Evolutionary conservation across 345 rosid species (phyloP), one percentile per base, ranked within the genome.

Genomic region (Citrus australasica): DNA sequence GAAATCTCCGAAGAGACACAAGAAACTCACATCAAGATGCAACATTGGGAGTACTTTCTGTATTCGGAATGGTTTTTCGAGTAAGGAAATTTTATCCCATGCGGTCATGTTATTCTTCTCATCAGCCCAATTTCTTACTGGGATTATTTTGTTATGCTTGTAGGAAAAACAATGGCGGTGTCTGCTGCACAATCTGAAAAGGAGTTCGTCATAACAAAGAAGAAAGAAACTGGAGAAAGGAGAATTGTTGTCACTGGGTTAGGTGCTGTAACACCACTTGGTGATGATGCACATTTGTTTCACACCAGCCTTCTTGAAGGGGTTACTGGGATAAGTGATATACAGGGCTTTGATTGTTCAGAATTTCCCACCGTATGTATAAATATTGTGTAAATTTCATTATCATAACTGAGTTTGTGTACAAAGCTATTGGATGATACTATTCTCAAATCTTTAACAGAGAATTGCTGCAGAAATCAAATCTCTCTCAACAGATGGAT

Each of bases 381-480:
- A 6, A 35, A 59, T 67, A 17, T 16, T 53, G 22, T 24, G 25
- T 61, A 25, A 9, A 61, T 28, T 64, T 6, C 40, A 6, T 10
- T 6, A 64, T 64, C 38, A 5, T 64, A 64, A 7, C 5, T 64
- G 22, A 1, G 7, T 61, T 0, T 27, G 19, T 25, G 3, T 27
- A 24, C 1, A 9, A 19, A 35, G 22, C 5, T 8, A 0, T 10
- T 16, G 7, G 40, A n/a, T 8, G 4, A 9, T 40, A 42, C 0
- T 3, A 9, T 14, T 28, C 38, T 48, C 17, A 51, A 30, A 14
- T 51, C 62, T 51, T 46, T 46, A 0, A 33, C 64, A 83, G 92
- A 89, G 86, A 81, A 89, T 89, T 80, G 92, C 92, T 48, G 92
- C 88, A 75, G 89, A 87, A 80, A 86, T 87, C 80, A 89, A 89